Conservation (phyloP, 83 land plant genomes). For the Thuja plicata region DNA sequence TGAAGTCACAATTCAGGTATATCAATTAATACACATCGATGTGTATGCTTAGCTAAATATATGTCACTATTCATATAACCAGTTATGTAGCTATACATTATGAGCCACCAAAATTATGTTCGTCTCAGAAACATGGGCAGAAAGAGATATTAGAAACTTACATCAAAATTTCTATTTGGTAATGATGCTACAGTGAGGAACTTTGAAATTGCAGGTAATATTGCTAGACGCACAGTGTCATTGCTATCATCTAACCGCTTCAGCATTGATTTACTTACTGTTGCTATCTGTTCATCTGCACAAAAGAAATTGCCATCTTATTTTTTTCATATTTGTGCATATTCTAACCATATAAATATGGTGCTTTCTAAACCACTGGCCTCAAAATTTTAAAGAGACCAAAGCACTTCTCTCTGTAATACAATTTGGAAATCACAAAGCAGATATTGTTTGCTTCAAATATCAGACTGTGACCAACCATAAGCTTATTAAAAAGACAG, state of each 20-base stretch:
- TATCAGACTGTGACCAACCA: neutral
- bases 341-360: neutral
- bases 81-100: neutral
- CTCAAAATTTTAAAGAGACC: neutral
- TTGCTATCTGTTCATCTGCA: conserved; percentile 31
- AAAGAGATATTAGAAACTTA: conserved; percentile 13
- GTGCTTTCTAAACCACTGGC: neutral
- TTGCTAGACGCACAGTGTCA: conserved; percentile 41
- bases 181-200: conserved; percentile 34
- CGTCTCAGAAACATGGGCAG: neutral
- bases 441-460: neutral
- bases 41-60: neutral
- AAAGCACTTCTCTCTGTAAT: neutral
- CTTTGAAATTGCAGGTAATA: conserved; percentile 28
- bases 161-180: conserved; percentile 20
- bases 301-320: neutral
- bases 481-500: neutral
- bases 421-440: neutral
- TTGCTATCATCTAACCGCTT: conserved; percentile 54
- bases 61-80: neutral
- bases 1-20: conserved; percentile 9
- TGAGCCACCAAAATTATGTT: neutral
- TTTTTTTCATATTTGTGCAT: neutral
- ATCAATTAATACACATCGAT: neutral
- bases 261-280: conserved; percentile 18